Evolutionary conservation across 2,329 filamentous ascomycete species (phyloP).

Genomic region (Davidsoniella eucalypti): DNA sequence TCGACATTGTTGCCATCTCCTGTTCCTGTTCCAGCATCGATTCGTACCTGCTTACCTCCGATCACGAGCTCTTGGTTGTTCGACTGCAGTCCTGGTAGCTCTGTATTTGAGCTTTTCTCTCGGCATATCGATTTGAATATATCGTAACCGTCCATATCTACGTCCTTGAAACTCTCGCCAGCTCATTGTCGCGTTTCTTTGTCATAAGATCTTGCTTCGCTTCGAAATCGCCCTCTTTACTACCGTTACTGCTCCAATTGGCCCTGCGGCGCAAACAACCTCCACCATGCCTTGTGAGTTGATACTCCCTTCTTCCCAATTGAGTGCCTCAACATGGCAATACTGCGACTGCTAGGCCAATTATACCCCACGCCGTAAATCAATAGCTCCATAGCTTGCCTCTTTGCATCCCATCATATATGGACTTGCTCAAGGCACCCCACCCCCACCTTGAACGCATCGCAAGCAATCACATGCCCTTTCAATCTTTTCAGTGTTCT

Average conservation of each 20-base stretch:
- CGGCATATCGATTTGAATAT: neutral
- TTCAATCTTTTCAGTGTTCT: neutral
- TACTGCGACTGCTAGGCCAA: neutral
- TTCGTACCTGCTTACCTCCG: neutral
- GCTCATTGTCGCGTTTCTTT: neutral
- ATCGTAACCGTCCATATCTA: neutral
- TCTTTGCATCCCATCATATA: no score
- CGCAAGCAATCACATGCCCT: neutral
- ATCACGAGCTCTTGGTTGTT: neutral
- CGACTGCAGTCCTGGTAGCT: neutral
- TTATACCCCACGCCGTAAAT: neutral
- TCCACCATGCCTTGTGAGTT: conserved; percentile 23
- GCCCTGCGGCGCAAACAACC: neutral
- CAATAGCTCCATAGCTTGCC: no score
- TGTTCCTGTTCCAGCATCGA: neutral
- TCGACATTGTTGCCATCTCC: neutral
- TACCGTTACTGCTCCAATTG: neutral
- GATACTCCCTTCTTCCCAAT: no score
- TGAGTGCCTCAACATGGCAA: neutral
- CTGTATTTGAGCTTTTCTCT: neutral
- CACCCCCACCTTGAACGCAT: no score
- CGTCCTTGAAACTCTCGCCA: neutral
- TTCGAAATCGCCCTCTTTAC: neutral
- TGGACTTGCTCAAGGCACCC: no score
- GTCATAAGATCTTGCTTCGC: no score